Conservation (phyloP, 805 yeast species). For the Zygosaccharomyces kombuchaensis region DNA sequence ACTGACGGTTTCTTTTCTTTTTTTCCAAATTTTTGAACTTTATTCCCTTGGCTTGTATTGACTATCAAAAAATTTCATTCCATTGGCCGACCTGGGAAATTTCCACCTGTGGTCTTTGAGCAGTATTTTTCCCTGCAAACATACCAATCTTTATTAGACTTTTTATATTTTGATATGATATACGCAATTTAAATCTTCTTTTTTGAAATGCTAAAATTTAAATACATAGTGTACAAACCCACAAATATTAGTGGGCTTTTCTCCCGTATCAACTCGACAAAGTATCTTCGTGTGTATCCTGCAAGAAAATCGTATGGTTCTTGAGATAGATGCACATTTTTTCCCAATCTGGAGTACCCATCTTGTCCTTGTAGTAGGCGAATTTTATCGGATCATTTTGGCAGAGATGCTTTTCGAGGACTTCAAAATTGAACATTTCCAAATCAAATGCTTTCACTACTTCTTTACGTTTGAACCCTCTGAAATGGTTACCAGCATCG, state of each 20-base stretch:
- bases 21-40: too few relatives aligned
- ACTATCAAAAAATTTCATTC: too few relatives aligned
- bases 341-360: slow-evolving; percentile 16
- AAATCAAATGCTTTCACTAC: slow-evolving; percentile 23
- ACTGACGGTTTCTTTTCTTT: too few relatives aligned
- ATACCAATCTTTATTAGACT: too few relatives aligned
- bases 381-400: slow-evolving; percentile 14
- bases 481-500: slow-evolving; percentile 23
- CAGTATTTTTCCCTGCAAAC: too few relatives aligned
- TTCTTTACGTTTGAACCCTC: slow-evolving; percentile 19
- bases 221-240: neutral
- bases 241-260: neutral
- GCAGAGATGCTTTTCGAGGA: slow-evolving; percentile 20
- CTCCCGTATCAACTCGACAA: neutral
- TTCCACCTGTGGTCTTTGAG: too few relatives aligned
- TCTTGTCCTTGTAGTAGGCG: slow-evolving; percentile 14
- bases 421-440: slow-evolving; percentile 23
- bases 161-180: too few relatives aligned
- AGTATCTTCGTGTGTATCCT: slow-evolving; percentile 7
- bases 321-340: slow-evolving; percentile 22
- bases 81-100: too few relatives aligned
- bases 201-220: neutral
- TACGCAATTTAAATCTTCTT: too few relatives aligned
- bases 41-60: too few relatives aligned
- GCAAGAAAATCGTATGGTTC: slow-evolving; percentile 17